phyloP scores from a whole-genome alignment of 345 rosid genomes.

The Eucalyptus camaldulensis region DNA sequence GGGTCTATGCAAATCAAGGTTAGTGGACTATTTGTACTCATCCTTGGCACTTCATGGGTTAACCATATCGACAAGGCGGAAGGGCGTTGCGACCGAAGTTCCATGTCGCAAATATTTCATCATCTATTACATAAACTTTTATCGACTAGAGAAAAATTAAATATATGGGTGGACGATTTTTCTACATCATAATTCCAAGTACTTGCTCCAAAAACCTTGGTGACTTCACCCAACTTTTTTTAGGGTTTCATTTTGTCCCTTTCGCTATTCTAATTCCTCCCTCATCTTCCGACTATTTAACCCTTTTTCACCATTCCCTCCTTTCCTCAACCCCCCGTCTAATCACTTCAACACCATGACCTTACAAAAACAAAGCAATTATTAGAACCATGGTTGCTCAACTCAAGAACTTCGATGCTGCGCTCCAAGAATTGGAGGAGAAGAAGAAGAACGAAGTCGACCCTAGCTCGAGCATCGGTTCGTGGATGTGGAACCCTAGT shows the following conservation, averaged over 20 bases:
- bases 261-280: not conserved
- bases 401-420: not conserved
- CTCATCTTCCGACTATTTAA: not conserved
- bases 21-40: not conserved
- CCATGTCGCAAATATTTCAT: not conserved
- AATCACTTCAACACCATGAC: not conserved
- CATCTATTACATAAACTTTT: not conserved
- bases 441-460: constrained; percentile 3
- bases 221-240: not conserved
- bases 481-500: constrained; percentile 72
- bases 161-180: not conserved
- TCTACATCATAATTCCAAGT: not conserved
- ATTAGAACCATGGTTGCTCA: constrained; percentile 24
- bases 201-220: not conserved
- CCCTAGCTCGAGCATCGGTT: not conserved
- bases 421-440: not conserved
- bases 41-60: not conserved
- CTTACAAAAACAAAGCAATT: not conserved
- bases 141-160: not conserved
- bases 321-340: not conserved
- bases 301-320: not conserved
- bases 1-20: not conserved
- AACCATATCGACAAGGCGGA: not conserved
- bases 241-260: not conserved
- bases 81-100: not conserved